Base-by-base conservation (phyloP, 2,329 filamentous ascomycete genomes). In the Apiospora marii region DNA sequence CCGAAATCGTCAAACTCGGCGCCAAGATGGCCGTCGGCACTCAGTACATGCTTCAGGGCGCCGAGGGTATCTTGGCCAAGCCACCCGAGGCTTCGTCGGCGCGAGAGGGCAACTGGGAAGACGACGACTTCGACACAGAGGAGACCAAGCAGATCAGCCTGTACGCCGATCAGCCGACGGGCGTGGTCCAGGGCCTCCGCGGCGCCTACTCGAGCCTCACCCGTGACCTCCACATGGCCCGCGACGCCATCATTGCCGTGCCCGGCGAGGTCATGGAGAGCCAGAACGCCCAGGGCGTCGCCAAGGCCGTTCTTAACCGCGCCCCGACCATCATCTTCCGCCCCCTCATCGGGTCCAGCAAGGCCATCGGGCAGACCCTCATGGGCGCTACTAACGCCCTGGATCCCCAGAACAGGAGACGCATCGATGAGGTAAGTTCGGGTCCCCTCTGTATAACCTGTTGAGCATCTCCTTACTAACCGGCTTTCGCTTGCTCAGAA, bases 1-100 rank as follows among this genome's bases (percentile, higher is more conserved):
- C 93, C 0, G 96, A 98, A 80, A 88, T 98, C n/a, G 93, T 98
- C 75, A 96, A 96, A 78, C 87, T 99, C 0, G 96, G 96, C 16
- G 96, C 96, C 67, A 98, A 98, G 82, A 87, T 98, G 69, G 96
- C 96, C 0, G 94, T 98, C 69, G 96, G 96, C 46, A 98, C 97
- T 3, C 96, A 98, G 79, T 96, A 93, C n/a, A 91, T 95, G 22
- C 89, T 99, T 1, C 93, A 98, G 79, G 93, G 93, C 24, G 95
- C 95, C 0, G 97, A 99, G 82, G 93, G 90, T 24, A 87, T 98
- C 74, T 87, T 98, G 51, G 86, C 83, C 22, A 85, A 85, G 76
- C 82, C 83, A 68, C 82, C 82, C 14, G 79, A 82, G 6, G 37
- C 37, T 49, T n/a, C 58, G 3, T 64, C 58, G 7, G 76, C 78